Evolutionary conservation across 2,329 filamentous ascomycete species (phyloP).

Genomic region (Fusarium sp.): DNA sequence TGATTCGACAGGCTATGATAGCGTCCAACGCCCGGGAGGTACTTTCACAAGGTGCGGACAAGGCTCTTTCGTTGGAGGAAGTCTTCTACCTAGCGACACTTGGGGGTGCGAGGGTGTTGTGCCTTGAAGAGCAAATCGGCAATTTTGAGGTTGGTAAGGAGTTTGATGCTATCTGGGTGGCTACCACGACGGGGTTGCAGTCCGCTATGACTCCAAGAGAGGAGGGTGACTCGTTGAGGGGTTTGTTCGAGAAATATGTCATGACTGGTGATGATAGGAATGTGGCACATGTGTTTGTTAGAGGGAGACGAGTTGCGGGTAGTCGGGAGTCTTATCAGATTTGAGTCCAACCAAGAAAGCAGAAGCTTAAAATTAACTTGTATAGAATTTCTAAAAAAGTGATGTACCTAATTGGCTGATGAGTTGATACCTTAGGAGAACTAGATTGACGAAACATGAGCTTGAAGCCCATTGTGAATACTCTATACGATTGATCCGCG

Average conservation of each 20-base stretch:
- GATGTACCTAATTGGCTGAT: too few species aligned
- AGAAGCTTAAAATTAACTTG: too few species aligned
- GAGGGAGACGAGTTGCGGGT: slow-evolving; percentile 2
- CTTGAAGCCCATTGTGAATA: neutral
- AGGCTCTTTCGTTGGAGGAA: slow-evolving; percentile 21
- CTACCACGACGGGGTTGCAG: slow-evolving; percentile 3
- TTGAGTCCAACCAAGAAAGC: too few species aligned
- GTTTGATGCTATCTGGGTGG: slow-evolving; percentile 18
- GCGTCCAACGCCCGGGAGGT: slow-evolving; percentile 18
- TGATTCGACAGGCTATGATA: slow-evolving; percentile 27
- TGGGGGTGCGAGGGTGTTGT: slow-evolving; percentile 11
- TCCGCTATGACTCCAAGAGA: slow-evolving; percentile 20
- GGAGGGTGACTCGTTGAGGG: slow-evolving; percentile 3
- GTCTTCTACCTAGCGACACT: slow-evolving; percentile 16
- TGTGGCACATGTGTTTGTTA: slow-evolving; percentile 14
- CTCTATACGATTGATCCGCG: neutral
- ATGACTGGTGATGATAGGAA: slow-evolving; percentile 30
- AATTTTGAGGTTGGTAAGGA: slow-evolving; percentile 22
- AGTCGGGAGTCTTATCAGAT: neutral
- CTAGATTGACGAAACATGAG: neutral
- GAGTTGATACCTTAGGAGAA: too few species aligned
- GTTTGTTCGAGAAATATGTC: slow-evolving; percentile 22
- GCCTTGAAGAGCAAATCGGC: slow-evolving; percentile 3
- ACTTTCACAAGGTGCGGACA: slow-evolving; percentile 1
- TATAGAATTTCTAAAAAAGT: too few species aligned